Evolutionary conservation across 148 eudicot genomes (phyloP), one percentile per base, ranked within the genome.

Genomic region (Polygonum aviculare): DNA sequence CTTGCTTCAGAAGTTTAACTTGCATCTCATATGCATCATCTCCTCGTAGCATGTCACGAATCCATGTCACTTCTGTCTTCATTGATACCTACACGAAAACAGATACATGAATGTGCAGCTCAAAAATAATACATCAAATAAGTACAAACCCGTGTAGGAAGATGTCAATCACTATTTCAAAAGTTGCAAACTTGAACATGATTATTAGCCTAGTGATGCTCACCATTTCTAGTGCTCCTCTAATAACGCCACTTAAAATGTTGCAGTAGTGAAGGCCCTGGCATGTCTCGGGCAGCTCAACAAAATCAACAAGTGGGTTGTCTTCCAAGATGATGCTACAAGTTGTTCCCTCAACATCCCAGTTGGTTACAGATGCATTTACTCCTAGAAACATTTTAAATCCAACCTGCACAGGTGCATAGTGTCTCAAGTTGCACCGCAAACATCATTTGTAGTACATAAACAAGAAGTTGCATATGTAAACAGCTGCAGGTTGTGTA

Each of bases 181-280:
- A 54, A 54, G n/a, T 21, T 22, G 35, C 36, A 60, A 60, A 26
- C 5, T 31, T 3, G 16, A 60, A 22, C 5, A 60, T 2, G 69
- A 39, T 65, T 31, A 54, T 33, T 52, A 36, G 41, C 26, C 7
- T 33, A 71, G 62, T 47, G 31, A 73, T 60, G 62, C 88, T 84
- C 59, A 93, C 99, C 99, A 95, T 95, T 85, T 95, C 99, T 26
- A 95, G 83, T 19, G 99, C 96, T 81, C 99, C 99, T 85, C 94
- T 83, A 67, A 95, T 80, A 69, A 95, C 94, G 67, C 99, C 99
- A 12, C 97, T 93, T 78, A 95, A 79, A 74, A 95, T 89, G 82
- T 93, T 95, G 89, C 99, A 94, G 57, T 94, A 94, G 77, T 90
- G 84, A 26, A 92, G 93, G 63, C 97, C 96, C 83, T 90, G 97